phyloP scores from a whole-genome alignment of 2,329 filamentous ascomycete genomes.

The Cladosporium halotolerans region DNA sequence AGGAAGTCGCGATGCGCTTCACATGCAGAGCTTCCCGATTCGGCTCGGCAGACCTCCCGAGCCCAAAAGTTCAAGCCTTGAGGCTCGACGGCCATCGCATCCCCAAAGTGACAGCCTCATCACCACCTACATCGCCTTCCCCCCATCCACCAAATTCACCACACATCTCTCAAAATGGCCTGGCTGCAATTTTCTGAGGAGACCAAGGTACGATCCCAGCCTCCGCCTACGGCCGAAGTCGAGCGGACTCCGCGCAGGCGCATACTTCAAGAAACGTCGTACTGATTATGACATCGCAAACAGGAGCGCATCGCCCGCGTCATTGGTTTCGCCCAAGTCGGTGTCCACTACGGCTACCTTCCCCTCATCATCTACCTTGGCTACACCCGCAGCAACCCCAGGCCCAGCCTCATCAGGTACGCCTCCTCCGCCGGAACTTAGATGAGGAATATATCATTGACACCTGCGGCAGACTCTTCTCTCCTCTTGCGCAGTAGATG shows the following conservation, averaged over 20 bases:
- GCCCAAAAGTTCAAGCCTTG: constrained; percentile 1
- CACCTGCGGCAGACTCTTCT: constrained; percentile 21
- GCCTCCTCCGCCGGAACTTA: not conserved
- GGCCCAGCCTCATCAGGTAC: constrained; percentile 70
- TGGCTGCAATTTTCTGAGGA: constrained; percentile 75
- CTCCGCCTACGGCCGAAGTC: not conserved
- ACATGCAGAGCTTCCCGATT: not conserved
- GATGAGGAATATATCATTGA: constrained; percentile 10
- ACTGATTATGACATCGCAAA: constrained; percentile 21
- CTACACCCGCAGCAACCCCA: constrained; percentile 89
- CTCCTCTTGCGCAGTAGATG: constrained; percentile 27
- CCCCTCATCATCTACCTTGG: constrained; percentile 95
- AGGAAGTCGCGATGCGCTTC: not conserved
- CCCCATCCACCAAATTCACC: not conserved
- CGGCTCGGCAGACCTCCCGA: constrained; percentile 3
- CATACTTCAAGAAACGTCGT: not conserved
- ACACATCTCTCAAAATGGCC: constrained; percentile 9
- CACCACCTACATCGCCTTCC: not conserved
- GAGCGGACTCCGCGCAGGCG: not conserved
- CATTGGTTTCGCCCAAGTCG: constrained; percentile 88
- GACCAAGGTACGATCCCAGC: constrained; percentile 65
- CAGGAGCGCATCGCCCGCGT: constrained; percentile 97
- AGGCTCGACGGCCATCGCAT: not conserved
- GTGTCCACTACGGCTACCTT: constrained; percentile 96
- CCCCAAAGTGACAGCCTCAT: not conserved